Evolutionary conservation across 331 rosid species (phyloP), one percentile per base, ranked within the genome.

Genomic region (Ulmus americana): DNA sequence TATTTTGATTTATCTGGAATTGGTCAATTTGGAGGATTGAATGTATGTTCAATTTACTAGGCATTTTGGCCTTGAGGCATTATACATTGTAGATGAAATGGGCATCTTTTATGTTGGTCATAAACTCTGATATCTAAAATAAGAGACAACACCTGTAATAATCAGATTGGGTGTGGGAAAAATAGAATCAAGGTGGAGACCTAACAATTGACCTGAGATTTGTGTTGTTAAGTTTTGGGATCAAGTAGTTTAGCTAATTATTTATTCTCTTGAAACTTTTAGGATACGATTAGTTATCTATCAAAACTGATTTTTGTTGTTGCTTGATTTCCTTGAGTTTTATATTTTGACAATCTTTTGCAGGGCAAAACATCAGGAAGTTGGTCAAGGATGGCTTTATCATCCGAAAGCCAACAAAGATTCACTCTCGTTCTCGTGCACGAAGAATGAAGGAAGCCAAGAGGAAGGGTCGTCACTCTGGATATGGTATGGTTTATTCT

Each of bases 381-480:
- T 64, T 81, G 40, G 85, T 77, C 15, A 81, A 81, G 80, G 85
- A 81, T 74, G 85, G 85, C 5, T 77, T 71, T 52, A 61, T 81
- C 39, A 77, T 81, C 59, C 55, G 77, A 72, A 81, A 81, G 53
- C 85, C 85, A 62, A 77, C 85, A 10, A 81, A 77, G 76, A 81
- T 81, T 48, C 85, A 77, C 64, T 81, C 85, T 6, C 76, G 85
- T 15, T 77, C 83, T 16, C 80, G 80, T 48, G 85, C 85, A 13
- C 65, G 82, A 4, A 74, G 83, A 74, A 81, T 77, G 83, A 75
- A 68, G 28, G 83, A 39, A 78, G 85, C 85, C 49, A 77, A 81
- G 75, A 77, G 82, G 74, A 81, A 81, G 85, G 85, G 85, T 14
- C 85, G 82, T 15, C 85, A 77, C 74, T 81, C 85, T 5, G 83